A percentile compares a stretch with the other conserved stretches of the same genome.
These are phyloP conservation scores for Schwanniomyces yamadae DNA, from an alignment of 805 yeast genomes.

Conservation along the genomic window DNA sequence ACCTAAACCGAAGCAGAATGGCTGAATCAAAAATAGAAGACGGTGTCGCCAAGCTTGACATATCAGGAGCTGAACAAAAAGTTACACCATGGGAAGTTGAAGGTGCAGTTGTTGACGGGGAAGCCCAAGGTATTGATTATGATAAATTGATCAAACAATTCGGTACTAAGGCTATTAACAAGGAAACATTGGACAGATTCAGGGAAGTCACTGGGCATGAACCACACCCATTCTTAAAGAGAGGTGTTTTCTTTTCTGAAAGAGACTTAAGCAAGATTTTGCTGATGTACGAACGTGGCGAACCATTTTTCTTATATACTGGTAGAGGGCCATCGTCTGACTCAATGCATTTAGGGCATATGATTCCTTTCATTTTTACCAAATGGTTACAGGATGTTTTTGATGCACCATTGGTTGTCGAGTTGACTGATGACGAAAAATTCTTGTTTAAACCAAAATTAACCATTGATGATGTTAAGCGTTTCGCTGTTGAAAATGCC, in stretches of 20 bases:
- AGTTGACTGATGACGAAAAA: conserved; percentile 95
- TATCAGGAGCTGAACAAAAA: conserved; percentile 30
- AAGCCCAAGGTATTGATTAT: conserved; percentile 87
- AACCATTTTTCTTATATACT: conserved; percentile 92
- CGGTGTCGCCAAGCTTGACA: conserved; percentile 11
- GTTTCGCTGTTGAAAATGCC: conserved; percentile 77
- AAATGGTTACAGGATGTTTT: conserved; percentile 98
- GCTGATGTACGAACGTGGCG: conserved; percentile 89
- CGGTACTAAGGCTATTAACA: conserved; percentile 74
- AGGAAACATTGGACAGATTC: conserved; percentile 75
- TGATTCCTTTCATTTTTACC: conserved; percentile 93
- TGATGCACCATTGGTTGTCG: conserved; percentile 92
- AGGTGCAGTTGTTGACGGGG: conserved; percentile 96
- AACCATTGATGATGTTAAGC: conserved; percentile 83
- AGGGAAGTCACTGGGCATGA: conserved; percentile 79
- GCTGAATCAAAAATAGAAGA: conserved; percentile 13
- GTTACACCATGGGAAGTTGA: conserved; percentile 98
- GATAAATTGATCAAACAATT: conserved; percentile 82
- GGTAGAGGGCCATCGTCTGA: conserved; percentile 97
- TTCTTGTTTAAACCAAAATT: conserved; percentile 89
- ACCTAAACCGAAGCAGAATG: too few species aligned
- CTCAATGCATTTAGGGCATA: conserved; percentile 94
- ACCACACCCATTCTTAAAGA: conserved; percentile 86
- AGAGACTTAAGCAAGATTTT: conserved; percentile 77
- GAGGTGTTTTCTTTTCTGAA: conserved; percentile 92